Base-by-base conservation (phyloP, 164 flowering plant genomes). In the Kalanchoe fedtschenkoi region DNA sequence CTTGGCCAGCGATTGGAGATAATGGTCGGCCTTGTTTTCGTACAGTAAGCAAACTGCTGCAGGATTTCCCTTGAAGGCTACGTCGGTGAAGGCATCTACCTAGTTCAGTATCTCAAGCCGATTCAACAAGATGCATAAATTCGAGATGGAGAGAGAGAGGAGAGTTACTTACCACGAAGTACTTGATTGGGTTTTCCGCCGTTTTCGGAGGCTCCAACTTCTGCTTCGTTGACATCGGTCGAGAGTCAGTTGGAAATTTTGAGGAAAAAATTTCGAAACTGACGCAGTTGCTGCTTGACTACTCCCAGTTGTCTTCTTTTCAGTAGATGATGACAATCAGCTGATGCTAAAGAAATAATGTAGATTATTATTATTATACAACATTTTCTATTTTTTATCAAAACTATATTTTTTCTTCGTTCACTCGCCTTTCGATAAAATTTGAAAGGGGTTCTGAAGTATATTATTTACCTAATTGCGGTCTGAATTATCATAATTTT, bases 51-150 rank as follows among this genome's bases (percentile, higher is more conserved):
- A 91, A 24, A 91, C 86, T 5, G 84, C 97, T 0, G 97, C 97
- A 6, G 95, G 95, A 68, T 91, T 91, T 28, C 95, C 97, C 75
- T 81, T 82, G 72, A 91, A 88, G 0, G 91, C 73, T 6, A 79
- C 17, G 2, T 81, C 91, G 0, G 95, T 79, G 69, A 91, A 91
- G 6, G 95, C 97, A 57, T 91, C 97, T 28, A 88, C 86, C 97
- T 89, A 77, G 8, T 51, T 15, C 2, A 35, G n/a, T 8, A 62
- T 46, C 13, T 42, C 62, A 47, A 14, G 16, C 35, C 10, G 54
- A 28, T 37, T 44, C 8, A 51, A 22, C 2, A 5, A 38, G 5
- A 17, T n/a, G n/a, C 29, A 26, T 30, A 14, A n/a, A 37, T 24
- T 34, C 6, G 30, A 22, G 19, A 8, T 24, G 8, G 7, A 34